phyloP scores from a whole-genome alignment of 2,329 filamentous ascomycete species.

The Fusarium sp. region DNA sequence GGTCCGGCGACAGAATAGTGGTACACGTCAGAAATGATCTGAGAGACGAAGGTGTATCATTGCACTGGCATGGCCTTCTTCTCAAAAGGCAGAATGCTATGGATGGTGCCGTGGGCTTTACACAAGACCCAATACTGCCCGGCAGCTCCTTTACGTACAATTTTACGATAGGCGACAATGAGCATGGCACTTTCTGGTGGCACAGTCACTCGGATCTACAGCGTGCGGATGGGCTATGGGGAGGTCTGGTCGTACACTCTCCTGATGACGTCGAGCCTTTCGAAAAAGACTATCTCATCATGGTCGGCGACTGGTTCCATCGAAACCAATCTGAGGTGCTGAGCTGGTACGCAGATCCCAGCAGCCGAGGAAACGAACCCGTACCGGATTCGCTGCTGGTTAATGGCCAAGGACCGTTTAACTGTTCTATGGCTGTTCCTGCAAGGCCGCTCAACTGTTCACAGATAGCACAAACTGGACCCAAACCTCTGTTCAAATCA shows the following conservation, averaged over 20 bases:
- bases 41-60: not conserved
- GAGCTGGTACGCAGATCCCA: constrained; percentile 8
- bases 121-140: not conserved
- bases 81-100: not conserved
- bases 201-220: constrained; percentile 11
- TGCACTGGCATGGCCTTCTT: constrained; percentile 7
- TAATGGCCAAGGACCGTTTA: not conserved
- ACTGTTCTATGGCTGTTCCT: constrained; percentile 14
- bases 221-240: constrained; percentile 6
- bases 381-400: constrained; percentile 7
- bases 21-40: not conserved
- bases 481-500: not conserved
- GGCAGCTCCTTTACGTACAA: not conserved
- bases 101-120: constrained; percentile 16
- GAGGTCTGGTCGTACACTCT: not conserved
- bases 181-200: constrained; percentile 15
- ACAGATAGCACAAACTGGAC: accelerated
- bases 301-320: constrained; percentile 11
- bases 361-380: constrained; percentile 14
- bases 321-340: not conserved
- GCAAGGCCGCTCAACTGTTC: not conserved
- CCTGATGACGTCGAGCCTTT: accelerated
- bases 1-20: not conserved
- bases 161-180: not conserved
- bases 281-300: not conserved